phyloP scores from a whole-genome alignment of 805 yeast genomes.

The Yarrowia divulgata region DNA sequence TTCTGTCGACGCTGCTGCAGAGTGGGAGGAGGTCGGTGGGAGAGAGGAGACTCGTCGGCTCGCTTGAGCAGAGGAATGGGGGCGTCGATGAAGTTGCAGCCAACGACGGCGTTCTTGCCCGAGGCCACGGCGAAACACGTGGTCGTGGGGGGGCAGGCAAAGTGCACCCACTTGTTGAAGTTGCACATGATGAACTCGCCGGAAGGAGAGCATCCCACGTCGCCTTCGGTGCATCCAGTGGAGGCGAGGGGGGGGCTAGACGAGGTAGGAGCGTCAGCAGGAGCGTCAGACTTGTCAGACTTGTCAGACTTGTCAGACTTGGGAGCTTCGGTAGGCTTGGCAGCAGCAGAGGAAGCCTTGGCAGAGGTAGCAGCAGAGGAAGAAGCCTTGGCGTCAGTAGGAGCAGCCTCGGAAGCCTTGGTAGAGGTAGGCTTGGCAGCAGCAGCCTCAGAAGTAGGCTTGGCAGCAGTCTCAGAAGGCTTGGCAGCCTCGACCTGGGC shows the following conservation, averaged over 20 bases:
- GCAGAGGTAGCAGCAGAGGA: conserved; percentile 42
- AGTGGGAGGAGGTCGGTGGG: conserved; percentile 16
- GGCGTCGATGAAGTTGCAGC: conserved; percentile 55
- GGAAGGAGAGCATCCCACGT: conserved; percentile 58
- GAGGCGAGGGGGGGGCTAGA: conserved; percentile 1
- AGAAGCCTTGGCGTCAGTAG: conserved; percentile 39
- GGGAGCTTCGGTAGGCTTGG: conserved; percentile 30
- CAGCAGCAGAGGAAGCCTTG: conserved; percentile 28
- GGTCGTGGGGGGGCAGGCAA: conserved; percentile 68
- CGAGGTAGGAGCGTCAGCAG: too few relatives aligned
- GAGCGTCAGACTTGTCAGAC: too few relatives aligned
- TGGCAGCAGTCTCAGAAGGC: conserved; percentile 38
- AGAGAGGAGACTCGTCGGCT: neutral
- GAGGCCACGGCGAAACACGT: conserved; percentile 62
- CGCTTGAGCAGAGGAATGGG: conserved; percentile 37
- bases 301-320: conserved; percentile 41
- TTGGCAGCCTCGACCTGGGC: neutral
- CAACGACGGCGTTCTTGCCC: conserved; percentile 53
- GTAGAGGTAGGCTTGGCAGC: conserved; percentile 23
- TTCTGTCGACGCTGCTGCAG: conserved; percentile 30
- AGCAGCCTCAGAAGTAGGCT: conserved; percentile 42
- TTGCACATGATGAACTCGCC: conserved; percentile 66
- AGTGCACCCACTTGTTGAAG: conserved; percentile 63
- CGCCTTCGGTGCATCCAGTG: conserved; percentile 53
- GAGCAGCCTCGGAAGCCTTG: conserved; percentile 26